Evolutionary conservation across 176 grass and related monocot genomes (phyloP), one percentile per base, ranked within the genome.

Genomic region (Poa annua): DNA sequence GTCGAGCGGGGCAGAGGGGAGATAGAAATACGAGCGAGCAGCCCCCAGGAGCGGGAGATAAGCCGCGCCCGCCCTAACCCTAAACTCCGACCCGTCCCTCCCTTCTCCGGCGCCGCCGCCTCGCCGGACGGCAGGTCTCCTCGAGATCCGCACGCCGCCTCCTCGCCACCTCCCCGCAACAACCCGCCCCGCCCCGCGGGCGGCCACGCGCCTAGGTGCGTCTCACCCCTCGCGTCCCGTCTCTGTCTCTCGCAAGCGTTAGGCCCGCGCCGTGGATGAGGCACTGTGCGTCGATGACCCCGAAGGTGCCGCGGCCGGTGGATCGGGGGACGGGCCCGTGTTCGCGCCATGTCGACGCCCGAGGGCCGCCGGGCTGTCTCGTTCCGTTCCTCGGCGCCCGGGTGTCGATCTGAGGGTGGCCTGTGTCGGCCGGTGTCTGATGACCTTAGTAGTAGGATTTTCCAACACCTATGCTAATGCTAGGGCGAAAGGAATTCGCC

Each of bases 11-110:
- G 65, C 6, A 21, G 20, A 42, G 44, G n/a, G 84, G 34, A n/a
- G 87, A 77, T 85, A 85, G 83, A 89, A 85, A 89, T 89, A 71
- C 71, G 63, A 89, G 80, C 71, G 70, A 49, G 42, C 59, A 26
- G 59, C 59, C 29, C 62, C 62, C 17, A 44, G 36, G 41, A 66
- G 35, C 73, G 36, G 25, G 61, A 73, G 83, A 74, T 47, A 34
- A 85, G 60, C 49, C 19, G 38, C 25, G 61, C 47, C 72, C 22
- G 17, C 88, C 84, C 75, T 90, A 90, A 90, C 88, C 88, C 88
- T 90, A 90, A 52, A 51, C 60, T 3, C 64, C 68, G 66, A 12
- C 22, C 1, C 56, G 1, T 20, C 56, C 1, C 34, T 17, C 20
- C 54, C 11, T 17, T 6, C 24, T 11, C 59, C 49, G 16, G 48